These are phyloP conservation scores for Mycotypha africana DNA, from an alignment of 371 early-diverging fungal genomes.

Conservation along the genomic window DNA sequence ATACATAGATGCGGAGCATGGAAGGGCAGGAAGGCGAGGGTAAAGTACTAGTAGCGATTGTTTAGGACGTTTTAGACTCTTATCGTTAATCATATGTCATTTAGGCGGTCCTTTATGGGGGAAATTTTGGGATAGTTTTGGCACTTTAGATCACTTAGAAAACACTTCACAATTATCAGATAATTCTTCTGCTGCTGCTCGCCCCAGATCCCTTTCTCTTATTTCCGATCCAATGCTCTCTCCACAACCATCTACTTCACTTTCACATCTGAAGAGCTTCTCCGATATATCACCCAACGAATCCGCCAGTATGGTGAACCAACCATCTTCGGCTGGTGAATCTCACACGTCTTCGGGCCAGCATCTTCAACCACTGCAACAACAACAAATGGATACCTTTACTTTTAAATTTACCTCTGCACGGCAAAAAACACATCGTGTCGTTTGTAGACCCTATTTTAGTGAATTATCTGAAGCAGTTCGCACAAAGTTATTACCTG, in stretches of 20 bases:
- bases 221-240: slow-evolving; percentile 16
- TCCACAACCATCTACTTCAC: slow-evolving; percentile 37
- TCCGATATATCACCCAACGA: slow-evolving; percentile 44
- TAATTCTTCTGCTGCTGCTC: slow-evolving; percentile 7
- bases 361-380: not conserved
- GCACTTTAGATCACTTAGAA: slow-evolving; percentile 40
- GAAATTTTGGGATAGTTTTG: slow-evolving; percentile 45
- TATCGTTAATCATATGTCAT: not conserved
- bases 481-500: slow-evolving; percentile 20
- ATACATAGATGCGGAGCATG: not conserved
- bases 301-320: slow-evolving; percentile 37
- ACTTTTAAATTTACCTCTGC: slow-evolving; percentile 75
- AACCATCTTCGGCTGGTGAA: slow-evolving; percentile 18
- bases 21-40: not conserved
- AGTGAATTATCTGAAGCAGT: slow-evolving; percentile 46
- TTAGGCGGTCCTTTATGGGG: slow-evolving; percentile 39
- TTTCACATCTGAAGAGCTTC: slow-evolving; percentile 27
- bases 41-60: no score
- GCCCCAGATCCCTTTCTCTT: slow-evolving; percentile 13
- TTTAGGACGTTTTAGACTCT: no score
- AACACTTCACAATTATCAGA: slow-evolving; percentile 37
- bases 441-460: slow-evolving; percentile 49
- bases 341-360: not conserved
- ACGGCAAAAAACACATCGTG: slow-evolving; percentile 69
- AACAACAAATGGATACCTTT: slow-evolving; percentile 30